These are phyloP conservation scores for Fusarium foetens DNA, from an alignment of 2,329 filamentous ascomycete genomes.

Conservation along the genomic window DNA sequence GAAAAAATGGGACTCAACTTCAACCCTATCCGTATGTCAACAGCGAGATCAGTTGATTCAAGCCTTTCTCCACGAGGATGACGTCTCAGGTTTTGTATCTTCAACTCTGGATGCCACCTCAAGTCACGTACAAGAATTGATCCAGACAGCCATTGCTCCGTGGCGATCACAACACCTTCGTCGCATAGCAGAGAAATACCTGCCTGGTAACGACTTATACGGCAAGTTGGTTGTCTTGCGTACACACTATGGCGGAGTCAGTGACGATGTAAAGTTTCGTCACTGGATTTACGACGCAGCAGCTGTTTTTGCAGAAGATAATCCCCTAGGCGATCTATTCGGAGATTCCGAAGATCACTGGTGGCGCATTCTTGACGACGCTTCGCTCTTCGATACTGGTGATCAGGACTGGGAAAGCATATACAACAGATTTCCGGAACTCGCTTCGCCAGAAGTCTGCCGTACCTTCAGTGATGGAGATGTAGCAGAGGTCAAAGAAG, in stretches of 20 bases:
- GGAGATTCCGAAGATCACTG: not conserved
- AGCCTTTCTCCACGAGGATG: not conserved
- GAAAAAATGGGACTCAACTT: not conserved
- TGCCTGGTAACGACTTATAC: not conserved
- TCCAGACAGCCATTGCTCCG: not conserved
- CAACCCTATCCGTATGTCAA: rapidly evolving
- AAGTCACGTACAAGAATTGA: not conserved
- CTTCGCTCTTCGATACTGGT: not conserved
- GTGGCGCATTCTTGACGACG: not conserved
- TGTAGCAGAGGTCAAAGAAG: not conserved
- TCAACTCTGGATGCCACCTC: rapidly evolving
- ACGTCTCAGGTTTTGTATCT: not conserved
- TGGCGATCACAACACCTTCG: not conserved
- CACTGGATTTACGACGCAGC: not conserved
- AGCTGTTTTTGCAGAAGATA: not conserved
- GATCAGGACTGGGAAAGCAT: not conserved
- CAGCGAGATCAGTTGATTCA: not conserved
- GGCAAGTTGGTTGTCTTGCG: not conserved
- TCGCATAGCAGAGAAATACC: not conserved
- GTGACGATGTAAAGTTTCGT: not conserved
- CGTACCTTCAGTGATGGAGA: not conserved
- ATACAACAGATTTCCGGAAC: not conserved
- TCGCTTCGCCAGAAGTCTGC: not conserved
- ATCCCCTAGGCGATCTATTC: not conserved
- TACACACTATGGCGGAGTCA: not conserved